These are phyloP conservation scores for Verticillium nonalfalfae DNA, from an alignment of 2,329 filamentous ascomycete species.

Conservation along the genomic window DNA sequence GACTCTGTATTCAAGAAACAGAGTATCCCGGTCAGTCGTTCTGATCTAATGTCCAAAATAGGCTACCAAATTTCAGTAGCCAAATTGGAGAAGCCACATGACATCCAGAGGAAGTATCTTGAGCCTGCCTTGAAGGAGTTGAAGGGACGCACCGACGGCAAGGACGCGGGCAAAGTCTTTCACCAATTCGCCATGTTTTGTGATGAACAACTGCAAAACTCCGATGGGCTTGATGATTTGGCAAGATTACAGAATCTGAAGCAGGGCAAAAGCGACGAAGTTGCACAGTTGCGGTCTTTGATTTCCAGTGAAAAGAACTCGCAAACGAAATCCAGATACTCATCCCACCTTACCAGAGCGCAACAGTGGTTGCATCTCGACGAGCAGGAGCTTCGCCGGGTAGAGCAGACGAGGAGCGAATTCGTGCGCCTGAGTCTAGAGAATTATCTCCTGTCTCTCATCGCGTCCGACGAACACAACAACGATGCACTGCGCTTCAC, in stretches of 20 bases:
- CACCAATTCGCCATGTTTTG: constrained; percentile 95
- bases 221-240: constrained; percentile 79
- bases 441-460: constrained; percentile 83
- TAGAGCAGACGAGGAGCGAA: constrained; percentile 68
- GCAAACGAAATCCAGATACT: constrained; percentile 49
- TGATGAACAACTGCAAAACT: constrained; percentile 85
- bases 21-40: constrained; percentile 63
- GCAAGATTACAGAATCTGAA: constrained; percentile 72
- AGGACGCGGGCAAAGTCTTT: constrained; percentile 80
- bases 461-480: constrained; percentile 81
- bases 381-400: constrained; percentile 74
- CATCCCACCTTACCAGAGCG: constrained; percentile 62
- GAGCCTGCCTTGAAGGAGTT: constrained; percentile 79
- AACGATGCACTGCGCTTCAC: constrained; percentile 89
- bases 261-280: constrained; percentile 75
- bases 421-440: constrained; percentile 86
- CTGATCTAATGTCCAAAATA: constrained; percentile 79
- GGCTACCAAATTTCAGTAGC: constrained; percentile 87
- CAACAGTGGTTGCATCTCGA: constrained; percentile 88
- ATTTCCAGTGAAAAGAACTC: constrained; percentile 43
- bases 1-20: constrained; percentile 59
- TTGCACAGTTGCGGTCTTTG: constrained; percentile 62
- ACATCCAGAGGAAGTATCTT: constrained; percentile 82
- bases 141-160: constrained; percentile 57
- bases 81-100: constrained; percentile 82